Percentiles rank a stretch among this genome's conserved stretches.
Conservation (phyloP, 768 basidiomycete species). For the Pleurotus eryngii region DNA sequence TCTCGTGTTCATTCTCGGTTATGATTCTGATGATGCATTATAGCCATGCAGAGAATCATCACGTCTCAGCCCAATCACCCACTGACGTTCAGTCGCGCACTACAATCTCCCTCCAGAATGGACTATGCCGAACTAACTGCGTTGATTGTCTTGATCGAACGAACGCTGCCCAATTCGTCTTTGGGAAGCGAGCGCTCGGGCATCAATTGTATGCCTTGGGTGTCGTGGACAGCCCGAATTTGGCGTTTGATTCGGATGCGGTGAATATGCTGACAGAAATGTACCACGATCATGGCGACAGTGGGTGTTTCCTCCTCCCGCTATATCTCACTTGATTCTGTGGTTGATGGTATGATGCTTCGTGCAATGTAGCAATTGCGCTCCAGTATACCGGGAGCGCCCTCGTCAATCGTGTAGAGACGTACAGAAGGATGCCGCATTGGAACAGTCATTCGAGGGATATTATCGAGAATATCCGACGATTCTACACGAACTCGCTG, state of each 20-base stretch:
- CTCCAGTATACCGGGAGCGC: constrained; percentile 97
- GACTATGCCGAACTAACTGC: constrained; percentile 91
- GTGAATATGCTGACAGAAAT: constrained; percentile 97
- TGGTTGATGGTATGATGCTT: not conserved
- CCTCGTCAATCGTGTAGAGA: constrained; percentile 93
- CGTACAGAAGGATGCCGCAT: constrained; percentile 91
- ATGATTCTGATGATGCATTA: not conserved
- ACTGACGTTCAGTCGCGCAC: constrained; percentile 48
- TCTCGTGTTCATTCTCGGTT: not conserved
- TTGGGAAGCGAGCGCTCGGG: constrained; percentile 90
- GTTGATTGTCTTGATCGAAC: constrained; percentile 97
- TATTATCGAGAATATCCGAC: constrained; percentile 90
- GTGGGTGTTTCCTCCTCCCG: constrained; percentile 39
- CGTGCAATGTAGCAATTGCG: constrained; percentile 65
- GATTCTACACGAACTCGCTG: constrained; percentile 93
- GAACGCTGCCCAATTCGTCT: constrained; percentile 95
- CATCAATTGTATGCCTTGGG: constrained; percentile 96
- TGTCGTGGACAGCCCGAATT: constrained; percentile 77
- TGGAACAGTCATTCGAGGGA: constrained; percentile 98
- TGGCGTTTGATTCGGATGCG: constrained; percentile 91
- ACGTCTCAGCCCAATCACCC: not conserved
- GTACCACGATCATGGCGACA: constrained; percentile 97
- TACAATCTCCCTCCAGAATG: constrained; percentile 81
- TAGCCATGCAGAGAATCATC: not conserved
- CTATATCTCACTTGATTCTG: not conserved